A percentile compares a stretch with the other conserved stretches of the same genome.
These are phyloP conservation scores for Monilinia polystroma DNA, from an alignment of 2,329 filamentous ascomycete species.

Conservation along the genomic window DNA sequence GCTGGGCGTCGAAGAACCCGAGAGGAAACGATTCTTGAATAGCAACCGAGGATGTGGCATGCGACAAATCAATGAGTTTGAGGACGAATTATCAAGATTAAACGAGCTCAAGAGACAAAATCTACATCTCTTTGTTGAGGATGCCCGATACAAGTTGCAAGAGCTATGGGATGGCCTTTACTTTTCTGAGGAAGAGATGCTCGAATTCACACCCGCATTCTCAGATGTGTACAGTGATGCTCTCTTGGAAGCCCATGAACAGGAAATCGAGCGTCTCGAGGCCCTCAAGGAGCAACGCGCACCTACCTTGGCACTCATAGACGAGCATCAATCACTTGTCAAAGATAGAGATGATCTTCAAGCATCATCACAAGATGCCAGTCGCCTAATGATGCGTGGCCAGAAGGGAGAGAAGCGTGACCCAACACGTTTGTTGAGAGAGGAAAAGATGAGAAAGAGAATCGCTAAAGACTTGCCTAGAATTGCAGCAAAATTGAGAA, in stretches of 20 bases:
- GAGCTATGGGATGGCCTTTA: conserved; percentile 94
- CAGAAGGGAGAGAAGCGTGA: conserved; percentile 93
- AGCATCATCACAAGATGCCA: conserved; percentile 92
- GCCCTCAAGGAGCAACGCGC: conserved; percentile 81
- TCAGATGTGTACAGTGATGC: conserved; percentile 97
- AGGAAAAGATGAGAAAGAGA: conserved; percentile 98
- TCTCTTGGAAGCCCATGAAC: conserved; percentile 89
- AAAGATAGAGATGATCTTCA: conserved; percentile 83
- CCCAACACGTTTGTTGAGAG: conserved; percentile 85
- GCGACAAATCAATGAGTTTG: conserved; percentile 91
- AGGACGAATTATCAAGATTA: conserved; percentile 81
- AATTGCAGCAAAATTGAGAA: conserved; percentile 78
- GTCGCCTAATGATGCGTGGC: conserved; percentile 84
- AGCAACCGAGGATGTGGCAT: conserved; percentile 88
- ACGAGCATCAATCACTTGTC: conserved; percentile 78
- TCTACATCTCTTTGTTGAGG: conserved; percentile 92
- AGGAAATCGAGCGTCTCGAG: conserved; percentile 81
- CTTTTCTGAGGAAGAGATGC: conserved; percentile 97
- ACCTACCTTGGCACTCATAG: conserved; percentile 77
- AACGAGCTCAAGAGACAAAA: conserved; percentile 96
- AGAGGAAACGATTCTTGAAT: conserved; percentile 82
- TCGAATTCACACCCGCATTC: conserved; percentile 95
- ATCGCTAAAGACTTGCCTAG: conserved; percentile 96
- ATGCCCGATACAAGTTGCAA: conserved; percentile 84
- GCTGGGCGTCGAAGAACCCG: conserved; percentile 76